These are phyloP conservation scores for Tetrahymena borealis DNA, from an alignment of 73 alveolate genomes.

Conservation along the genomic window DNA sequence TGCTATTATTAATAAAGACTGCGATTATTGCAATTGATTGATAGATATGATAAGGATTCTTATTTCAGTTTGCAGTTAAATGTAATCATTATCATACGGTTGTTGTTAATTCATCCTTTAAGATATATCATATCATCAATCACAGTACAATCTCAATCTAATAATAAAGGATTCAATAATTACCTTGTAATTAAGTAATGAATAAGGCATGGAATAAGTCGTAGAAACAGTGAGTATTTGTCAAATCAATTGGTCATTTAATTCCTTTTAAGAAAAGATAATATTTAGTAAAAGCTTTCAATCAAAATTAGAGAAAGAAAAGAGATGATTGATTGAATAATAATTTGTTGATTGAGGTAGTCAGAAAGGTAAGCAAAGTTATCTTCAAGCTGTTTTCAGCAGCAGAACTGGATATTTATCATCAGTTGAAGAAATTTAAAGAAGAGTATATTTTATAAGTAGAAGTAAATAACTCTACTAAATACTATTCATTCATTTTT, in stretches of 20 bases:
- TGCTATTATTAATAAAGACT: too few relatives aligned
- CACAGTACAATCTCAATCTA: not conserved
- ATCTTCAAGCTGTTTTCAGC: conserved; percentile 3
- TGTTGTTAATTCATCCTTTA: not conserved
- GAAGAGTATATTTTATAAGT: not conserved
- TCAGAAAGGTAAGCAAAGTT: not conserved
- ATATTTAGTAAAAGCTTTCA: not conserved
- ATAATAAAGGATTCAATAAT: not conserved
- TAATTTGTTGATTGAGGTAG: not conserved
- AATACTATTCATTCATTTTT: not conserved
- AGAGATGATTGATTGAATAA: not conserved
- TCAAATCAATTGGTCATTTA: not conserved
- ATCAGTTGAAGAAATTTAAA: not conserved
- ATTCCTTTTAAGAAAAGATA: not conserved
- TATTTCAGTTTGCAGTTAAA: not conserved
- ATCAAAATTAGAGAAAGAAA: not conserved
- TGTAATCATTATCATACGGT: not conserved
- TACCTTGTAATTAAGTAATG: not conserved
- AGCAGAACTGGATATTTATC: conserved; percentile 2
- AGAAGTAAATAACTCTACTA: not conserved
- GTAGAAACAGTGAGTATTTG: not conserved
- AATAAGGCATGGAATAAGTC: too few relatives aligned
- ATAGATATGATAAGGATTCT: not conserved
- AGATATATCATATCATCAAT: not conserved
- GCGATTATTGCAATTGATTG: not conserved